Percentiles rank a stretch among this genome's conserved stretches.
Conservation (phyloP, 805 yeast species). For the Sporopachydermia quercuum region DNA sequence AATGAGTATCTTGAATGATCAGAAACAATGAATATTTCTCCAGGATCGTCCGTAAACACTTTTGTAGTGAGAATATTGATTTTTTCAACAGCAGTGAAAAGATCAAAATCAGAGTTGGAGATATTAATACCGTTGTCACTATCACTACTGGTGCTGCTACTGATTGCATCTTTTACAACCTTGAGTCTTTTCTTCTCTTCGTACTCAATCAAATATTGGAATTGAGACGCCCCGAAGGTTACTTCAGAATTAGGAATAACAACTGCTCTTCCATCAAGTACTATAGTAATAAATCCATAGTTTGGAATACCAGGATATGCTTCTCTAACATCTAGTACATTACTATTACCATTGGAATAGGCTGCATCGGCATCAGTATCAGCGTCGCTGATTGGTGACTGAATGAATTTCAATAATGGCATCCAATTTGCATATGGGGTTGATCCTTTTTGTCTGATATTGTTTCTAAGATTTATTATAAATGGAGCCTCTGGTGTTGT, state of each 20-base stretch:
- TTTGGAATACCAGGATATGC: background rate
- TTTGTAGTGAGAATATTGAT: background rate
- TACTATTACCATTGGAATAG: too few relatives aligned
- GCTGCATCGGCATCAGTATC: too few relatives aligned
- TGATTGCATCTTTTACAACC: background rate
- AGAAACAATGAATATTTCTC: background rate
- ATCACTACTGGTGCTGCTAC: background rate
- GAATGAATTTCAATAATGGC: background rate
- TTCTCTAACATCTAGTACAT: too few relatives aligned
- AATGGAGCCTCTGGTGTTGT: too few relatives aligned
- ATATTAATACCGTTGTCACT: too few relatives aligned
- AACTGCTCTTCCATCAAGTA: background rate
- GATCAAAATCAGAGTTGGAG: too few relatives aligned
- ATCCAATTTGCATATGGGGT: too few relatives aligned
- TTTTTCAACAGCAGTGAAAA: background rate
- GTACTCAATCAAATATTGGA: background rate
- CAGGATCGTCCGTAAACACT: background rate
- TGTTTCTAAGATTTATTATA: too few relatives aligned
- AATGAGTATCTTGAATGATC: too few relatives aligned
- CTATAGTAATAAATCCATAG: background rate
- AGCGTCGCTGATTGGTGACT: too few relatives aligned
- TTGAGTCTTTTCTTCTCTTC: background rate
- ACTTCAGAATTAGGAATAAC: background rate
- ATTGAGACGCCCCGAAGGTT: background rate
- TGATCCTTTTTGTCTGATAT: too few relatives aligned